Base-by-base conservation (phyloP, 192 early-diverging fungal species). In the Cetraspora pellucida region DNA sequence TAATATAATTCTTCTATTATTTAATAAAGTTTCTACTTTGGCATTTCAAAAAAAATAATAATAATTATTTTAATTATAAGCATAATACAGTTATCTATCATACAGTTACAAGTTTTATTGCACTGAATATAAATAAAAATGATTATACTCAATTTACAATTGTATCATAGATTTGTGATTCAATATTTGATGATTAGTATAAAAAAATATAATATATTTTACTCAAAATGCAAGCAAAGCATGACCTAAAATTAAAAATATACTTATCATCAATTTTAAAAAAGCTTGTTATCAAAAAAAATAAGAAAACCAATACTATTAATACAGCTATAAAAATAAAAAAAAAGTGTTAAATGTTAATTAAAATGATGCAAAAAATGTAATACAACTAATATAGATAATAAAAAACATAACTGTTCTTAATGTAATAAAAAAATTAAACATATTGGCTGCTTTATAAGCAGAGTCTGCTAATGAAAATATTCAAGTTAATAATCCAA, bases 41-140 rank as follows among this genome's bases (percentile, higher is more conserved):
- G n/a, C n/a, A n/a, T n/a, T n/a, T n/a, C n/a, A n/a, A n/a, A n/a
- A n/a, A n/a, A n/a, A n/a, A n/a, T n/a, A n/a, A n/a, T n/a, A n/a
- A n/a, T 19, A 69, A 69, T 49, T 69, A 69, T 69, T 19, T 69
- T 27, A 45, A 69, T 69, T 45, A n/a, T 27, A 19, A 19, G 0
- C 1, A 19, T 52, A 69, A 69, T 27, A 66, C 64, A 13, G 64
- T 66, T 21, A n/a, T 45, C 1, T 66, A 30, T 66, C 64, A 66
- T 37, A 66, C 44, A n/a, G 64, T 66, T 43, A 66, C 64, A 17
- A 66, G 64, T 37, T 66, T 66, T 13, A 10, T 66, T 5, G 64
- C 64, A 44, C 30, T 66, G 3, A 43, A 66, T 66, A 37, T 66
- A 3, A 28, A 66, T 21, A 13, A 13, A 3, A 7, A 47, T 19